Conservation (phyloP, 768 basidiomycete species). For the Sarcodon aspratus region DNA sequence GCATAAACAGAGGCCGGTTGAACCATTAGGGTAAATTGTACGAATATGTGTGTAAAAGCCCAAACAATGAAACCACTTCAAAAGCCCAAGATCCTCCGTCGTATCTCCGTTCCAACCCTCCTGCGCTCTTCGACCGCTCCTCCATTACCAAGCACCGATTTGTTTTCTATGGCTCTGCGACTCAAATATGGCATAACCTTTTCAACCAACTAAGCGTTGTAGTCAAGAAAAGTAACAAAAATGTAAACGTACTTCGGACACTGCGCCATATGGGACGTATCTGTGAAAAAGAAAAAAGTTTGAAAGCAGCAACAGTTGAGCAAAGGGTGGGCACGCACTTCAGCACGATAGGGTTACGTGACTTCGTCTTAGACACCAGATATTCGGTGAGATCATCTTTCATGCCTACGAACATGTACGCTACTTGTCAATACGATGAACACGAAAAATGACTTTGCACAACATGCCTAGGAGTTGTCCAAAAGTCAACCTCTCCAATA, state of each 20-base stretch:
- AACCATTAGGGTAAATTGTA: no score
- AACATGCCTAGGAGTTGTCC: constrained; percentile 75
- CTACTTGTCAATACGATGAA: background rate
- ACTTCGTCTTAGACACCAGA: constrained; percentile 42
- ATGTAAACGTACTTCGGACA: constrained; percentile 39
- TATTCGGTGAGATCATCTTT: constrained; percentile 69
- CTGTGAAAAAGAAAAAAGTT: background rate
- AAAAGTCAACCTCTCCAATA: constrained; percentile 56
- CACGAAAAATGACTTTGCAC: background rate
- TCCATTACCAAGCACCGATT: constrained; percentile 68
- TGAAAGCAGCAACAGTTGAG: background rate
- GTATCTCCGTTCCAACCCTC: constrained; percentile 42
- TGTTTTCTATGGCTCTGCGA: constrained; percentile 88
- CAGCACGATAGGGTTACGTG: constrained; percentile 57
- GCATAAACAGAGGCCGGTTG: background rate
- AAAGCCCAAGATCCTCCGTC: constrained; percentile 25
- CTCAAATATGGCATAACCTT: constrained; percentile 87
- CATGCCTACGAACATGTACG: constrained; percentile 50
- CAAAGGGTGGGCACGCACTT: constrained; percentile 36
- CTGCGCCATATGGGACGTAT: constrained; percentile 62
- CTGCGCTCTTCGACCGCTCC: constrained; percentile 52
- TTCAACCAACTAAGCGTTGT: background rate
- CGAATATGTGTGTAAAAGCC: background rate
- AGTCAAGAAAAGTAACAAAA: background rate
- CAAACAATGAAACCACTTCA: background rate